Percentiles rank a stretch among this genome's conserved stretches.
These are phyloP conservation scores for Polymyxa betae DNA, from an alignment of 208 protist genomes.

Conservation along the genomic window DNA sequence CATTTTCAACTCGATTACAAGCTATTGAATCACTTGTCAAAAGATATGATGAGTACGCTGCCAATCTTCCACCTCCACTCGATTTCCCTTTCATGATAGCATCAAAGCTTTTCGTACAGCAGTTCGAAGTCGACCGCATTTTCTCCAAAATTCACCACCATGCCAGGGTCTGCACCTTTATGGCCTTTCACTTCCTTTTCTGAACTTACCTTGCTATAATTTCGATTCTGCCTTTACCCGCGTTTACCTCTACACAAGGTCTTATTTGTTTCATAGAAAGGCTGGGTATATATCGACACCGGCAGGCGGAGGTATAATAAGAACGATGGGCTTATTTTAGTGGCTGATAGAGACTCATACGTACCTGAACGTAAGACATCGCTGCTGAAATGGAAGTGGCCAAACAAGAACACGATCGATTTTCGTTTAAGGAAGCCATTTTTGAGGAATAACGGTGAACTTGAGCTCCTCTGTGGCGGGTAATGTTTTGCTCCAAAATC, in stretches of 20 bases:
- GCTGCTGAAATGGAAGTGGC: slow-evolving; percentile 49
- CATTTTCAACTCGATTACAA: not conserved
- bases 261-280: not conserved
- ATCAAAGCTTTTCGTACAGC: not conserved
- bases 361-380: not conserved
- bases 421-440: not conserved
- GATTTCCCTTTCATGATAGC: slow-evolving; percentile 23
- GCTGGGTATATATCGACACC: not conserved
- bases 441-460: not conserved
- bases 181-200: too few relatives aligned
- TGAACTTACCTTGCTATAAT: not conserved
- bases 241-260: not conserved
- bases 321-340: slow-evolving; percentile 47
- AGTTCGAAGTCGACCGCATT: slow-evolving; percentile 27
- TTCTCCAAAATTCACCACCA: slow-evolving; percentile 6
- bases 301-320: not conserved
- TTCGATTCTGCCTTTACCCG: not conserved
- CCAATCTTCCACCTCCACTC: not conserved
- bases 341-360: slow-evolving; percentile 25
- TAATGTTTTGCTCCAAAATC: slow-evolving; percentile 7
- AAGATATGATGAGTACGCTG: not conserved
- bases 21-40: not conserved
- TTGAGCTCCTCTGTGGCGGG: slow-evolving; percentile 43
- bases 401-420: slow-evolving; percentile 9
- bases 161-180: too few relatives aligned